Evolutionary conservation across 345 rosid species (phyloP), one percentile per base, ranked within the genome.

Genomic region (Linum tenue): DNA sequence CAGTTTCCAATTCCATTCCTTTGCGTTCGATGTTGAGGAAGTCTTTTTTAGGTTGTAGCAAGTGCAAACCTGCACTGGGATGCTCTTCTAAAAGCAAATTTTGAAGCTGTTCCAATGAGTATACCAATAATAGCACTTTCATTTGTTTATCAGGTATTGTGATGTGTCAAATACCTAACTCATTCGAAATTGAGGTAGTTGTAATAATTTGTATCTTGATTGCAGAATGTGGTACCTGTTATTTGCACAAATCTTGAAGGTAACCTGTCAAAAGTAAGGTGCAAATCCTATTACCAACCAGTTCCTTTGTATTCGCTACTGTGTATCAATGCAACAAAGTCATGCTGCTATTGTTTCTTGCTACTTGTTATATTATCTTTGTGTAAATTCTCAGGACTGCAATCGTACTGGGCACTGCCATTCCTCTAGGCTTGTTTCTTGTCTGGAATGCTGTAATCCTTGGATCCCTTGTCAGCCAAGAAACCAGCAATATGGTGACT

Each of bases 71-170:
- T 92, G 59, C 95, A 86, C 22, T 82, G 81, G 83, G 88, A 85
- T 66, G 77, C 92, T 75, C 92, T 92, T 75, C 78, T 86, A 60
- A 87, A 81, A 76, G 95, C 92, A 31, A 87, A 92, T 80, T 83
- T 92, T 77, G 86, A 77, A 63, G 98, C 95, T 1, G 90, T 87
- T 82, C 98, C 98, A 4, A 89, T 86, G 89, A 87, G 98, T 69
- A 82, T 92, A 81, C 98, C 96, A n/a, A 84, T 92, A n/a, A 80
- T 92, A 76, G 91, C 96, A 39, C 89, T 89, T 55, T 89, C 96
- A 36, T 92, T 92, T 77, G 96, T 89, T 72, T 87, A 92, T 71
- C 98, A 92, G 91, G 98, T 86, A 84, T 76, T 22, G 8, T 7
- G 1, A 44, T 44, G 64, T 64, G 64, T 64, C 65, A 40, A 37